These are phyloP conservation scores for Diplodia mutila DNA, from an alignment of 2,329 filamentous ascomycete species.

Conservation along the genomic window DNA sequence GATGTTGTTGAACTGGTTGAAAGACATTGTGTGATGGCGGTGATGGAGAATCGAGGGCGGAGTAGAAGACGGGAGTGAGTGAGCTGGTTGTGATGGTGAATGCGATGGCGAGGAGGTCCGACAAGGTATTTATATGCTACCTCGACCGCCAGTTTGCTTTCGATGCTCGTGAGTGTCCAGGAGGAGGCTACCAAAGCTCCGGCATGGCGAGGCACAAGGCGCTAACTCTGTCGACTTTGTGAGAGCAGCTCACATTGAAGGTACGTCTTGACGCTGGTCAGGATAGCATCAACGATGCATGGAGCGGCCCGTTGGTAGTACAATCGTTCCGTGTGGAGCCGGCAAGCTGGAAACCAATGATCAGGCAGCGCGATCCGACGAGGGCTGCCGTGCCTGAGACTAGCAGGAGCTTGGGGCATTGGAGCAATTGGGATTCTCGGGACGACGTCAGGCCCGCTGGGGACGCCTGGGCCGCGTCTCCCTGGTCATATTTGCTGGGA, in stretches of 20 bases:
- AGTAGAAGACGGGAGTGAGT: background rate
- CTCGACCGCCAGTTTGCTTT: constrained; percentile 11
- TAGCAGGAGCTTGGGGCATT: constrained; percentile 20
- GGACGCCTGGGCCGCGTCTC: constrained; percentile 4
- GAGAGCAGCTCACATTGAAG: constrained; percentile 21
- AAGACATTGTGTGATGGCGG: constrained; percentile 25
- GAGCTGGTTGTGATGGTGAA: background rate
- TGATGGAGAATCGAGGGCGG: background rate
- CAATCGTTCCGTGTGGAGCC: constrained; percentile 21
- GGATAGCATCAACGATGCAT: constrained; percentile 19
- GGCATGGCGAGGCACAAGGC: constrained; percentile 55
- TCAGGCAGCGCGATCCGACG: constrained; percentile 7
- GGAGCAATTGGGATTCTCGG: constrained; percentile 18
- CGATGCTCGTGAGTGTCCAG: background rate
- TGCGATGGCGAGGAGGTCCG: constrained; percentile 3
- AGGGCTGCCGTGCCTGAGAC: constrained; percentile 18
- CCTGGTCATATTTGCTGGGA: constrained; percentile 9
- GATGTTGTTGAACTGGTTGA: constrained; percentile 26
- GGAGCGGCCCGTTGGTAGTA: constrained; percentile 25
- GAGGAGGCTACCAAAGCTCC: constrained; percentile 13
- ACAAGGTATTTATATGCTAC: constrained; percentile 25
- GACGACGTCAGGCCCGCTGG: background rate
- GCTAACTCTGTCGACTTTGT: constrained; percentile 21
- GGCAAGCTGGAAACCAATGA: constrained; percentile 23
- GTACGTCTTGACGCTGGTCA: constrained; percentile 8